phyloP scores from a whole-genome alignment of 495 filamentous ascomycete genomes.

The Echria macrotheca region DNA sequence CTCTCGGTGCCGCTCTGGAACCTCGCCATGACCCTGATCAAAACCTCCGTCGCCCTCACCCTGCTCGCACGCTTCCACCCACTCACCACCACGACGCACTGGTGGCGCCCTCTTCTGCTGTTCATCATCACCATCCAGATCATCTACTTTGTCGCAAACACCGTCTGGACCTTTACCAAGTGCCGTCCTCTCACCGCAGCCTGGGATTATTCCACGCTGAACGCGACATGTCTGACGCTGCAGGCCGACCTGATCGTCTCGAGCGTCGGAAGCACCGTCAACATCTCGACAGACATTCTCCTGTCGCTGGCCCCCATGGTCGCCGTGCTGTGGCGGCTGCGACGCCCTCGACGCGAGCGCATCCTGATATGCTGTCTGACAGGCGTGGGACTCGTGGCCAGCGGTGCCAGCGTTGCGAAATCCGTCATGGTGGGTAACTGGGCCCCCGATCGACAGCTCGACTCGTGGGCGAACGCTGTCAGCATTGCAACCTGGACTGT shows the following conservation, averaged over 20 bases:
- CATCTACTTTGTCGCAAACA: conserved; percentile 8
- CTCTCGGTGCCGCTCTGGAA: conserved; percentile 17
- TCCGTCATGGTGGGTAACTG: conserved; percentile 7
- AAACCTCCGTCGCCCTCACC: conserved; percentile 15
- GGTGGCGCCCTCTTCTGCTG: conserved; percentile 5
- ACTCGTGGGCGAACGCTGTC: not conserved
- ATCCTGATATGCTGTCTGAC: conserved; percentile 18
- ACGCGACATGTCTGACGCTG: not conserved
- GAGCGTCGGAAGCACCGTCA: conserved; percentile 12
- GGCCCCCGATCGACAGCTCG: not conserved
- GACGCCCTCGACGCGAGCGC: conserved; percentile 16
- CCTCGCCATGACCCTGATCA: conserved; percentile 18
- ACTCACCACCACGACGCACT: not conserved
- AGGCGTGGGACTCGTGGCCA: conserved; percentile 17
- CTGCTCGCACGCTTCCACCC: conserved; percentile 11
- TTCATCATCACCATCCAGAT: conserved; percentile 7
- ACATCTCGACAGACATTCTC: conserved; percentile 16
- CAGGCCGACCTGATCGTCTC: conserved; percentile 9
- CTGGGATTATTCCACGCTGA: conserved; percentile 10
- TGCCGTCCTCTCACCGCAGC: conserved; percentile 14
- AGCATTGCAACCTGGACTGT: not conserved
- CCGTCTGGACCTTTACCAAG: conserved; percentile 12
- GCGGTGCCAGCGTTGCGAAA: conserved; percentile 13
- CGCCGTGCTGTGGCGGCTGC: conserved; percentile 13
- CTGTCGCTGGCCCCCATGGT: conserved; percentile 16